Percentiles rank a stretch among this genome's conserved stretches.
Evolutionary conservation across 2,329 filamentous ascomycete species (phyloP).

Genomic region (Bimuria novae-zelandiae): DNA sequence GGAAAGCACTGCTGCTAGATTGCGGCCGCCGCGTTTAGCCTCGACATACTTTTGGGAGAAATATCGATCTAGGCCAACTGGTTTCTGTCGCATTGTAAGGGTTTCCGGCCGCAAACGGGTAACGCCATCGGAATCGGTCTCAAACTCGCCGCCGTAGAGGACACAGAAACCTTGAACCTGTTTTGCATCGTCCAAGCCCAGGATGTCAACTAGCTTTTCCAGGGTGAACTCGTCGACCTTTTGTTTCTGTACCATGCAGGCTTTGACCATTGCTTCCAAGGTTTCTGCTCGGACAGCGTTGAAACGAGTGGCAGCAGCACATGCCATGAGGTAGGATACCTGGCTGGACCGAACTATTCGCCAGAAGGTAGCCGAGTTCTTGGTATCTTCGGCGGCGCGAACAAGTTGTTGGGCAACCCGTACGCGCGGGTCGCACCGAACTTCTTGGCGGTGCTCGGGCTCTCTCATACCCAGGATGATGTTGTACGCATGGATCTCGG

Average conservation of each 20-base stretch:
- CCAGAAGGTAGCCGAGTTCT: conserved; percentile 64
- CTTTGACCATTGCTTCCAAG: conserved; percentile 59
- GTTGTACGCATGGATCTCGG: conserved; percentile 68
- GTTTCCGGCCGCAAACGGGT: conserved; percentile 60
- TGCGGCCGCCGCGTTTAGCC: conserved; percentile 60
- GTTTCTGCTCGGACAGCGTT: conserved; percentile 61
- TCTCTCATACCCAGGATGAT: conserved; percentile 53
- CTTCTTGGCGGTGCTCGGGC: conserved; percentile 52
- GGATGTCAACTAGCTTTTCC: conserved; percentile 54
- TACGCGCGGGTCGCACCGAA: conserved; percentile 61
- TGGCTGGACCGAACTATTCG: conserved; percentile 57
- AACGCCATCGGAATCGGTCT: conserved; percentile 50
- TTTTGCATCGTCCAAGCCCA: conserved; percentile 61
- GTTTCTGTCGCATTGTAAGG: conserved; percentile 37
- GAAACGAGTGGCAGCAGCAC: conserved; percentile 67
- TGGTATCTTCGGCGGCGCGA: conserved; percentile 60
- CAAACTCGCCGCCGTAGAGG: conserved; percentile 58
- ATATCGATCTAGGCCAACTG: conserved; percentile 51
- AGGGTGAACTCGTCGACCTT: conserved; percentile 61
- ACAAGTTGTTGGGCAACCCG: conserved; percentile 62
- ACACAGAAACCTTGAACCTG: conserved; percentile 60
- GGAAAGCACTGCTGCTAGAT: conserved; percentile 61
- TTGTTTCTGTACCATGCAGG: conserved; percentile 52
- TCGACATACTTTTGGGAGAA: conserved; percentile 62
- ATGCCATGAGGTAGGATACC: conserved; percentile 66